Evolutionary conservation across 2,329 filamentous ascomycete genomes (phyloP), one percentile per base, ranked within the genome.

Genomic region (Talaromyces sp.): DNA sequence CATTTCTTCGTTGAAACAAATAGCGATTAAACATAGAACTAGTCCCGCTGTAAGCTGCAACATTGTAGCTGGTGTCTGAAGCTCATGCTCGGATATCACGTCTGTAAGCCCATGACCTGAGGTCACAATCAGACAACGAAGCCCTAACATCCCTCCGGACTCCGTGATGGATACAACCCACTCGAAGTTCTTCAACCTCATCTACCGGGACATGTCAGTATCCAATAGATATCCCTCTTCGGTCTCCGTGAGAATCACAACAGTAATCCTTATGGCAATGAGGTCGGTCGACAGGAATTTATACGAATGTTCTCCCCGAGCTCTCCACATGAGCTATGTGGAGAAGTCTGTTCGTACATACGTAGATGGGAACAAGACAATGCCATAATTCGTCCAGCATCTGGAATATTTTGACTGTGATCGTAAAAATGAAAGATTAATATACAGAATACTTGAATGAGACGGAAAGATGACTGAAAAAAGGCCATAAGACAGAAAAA

Each of bases 281-380:
- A 56, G 29, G n/a, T 29, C 29, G 49, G 49, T 31, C 7, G 10
- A 29, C 10, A 34, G 27, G 8, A 13, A 36, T 56, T 36, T 56
- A 56, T 56, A 56, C n/a, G 36, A 13, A 19, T 22, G 17, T 56
- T 22, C 51, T 56, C 51, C 51, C 51, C 51, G 51, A 36, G 51
- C 51, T 56, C 51, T 56, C 51, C 51, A 56, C 51, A 56, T 36
- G 5, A 31, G 27, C 51, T 53, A 56, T 56, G 51, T 56, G 51
- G 51, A 36, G 51, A 34, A 22, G 29, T 27, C 15, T 51, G 19
- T 47, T 22, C 2, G 8, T 43, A 29, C 10, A 27, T 43, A 29
- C 10, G 17, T 4, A 17, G 2, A 11, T 22, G 10, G 8, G 5
- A 51, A 27, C 22, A 27, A 25, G 19, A 25, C 45, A 17, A 51